phyloP scores from a whole-genome alignment of 768 basidiomycete genomes.

The Phanerodontia chrysosporium region DNA sequence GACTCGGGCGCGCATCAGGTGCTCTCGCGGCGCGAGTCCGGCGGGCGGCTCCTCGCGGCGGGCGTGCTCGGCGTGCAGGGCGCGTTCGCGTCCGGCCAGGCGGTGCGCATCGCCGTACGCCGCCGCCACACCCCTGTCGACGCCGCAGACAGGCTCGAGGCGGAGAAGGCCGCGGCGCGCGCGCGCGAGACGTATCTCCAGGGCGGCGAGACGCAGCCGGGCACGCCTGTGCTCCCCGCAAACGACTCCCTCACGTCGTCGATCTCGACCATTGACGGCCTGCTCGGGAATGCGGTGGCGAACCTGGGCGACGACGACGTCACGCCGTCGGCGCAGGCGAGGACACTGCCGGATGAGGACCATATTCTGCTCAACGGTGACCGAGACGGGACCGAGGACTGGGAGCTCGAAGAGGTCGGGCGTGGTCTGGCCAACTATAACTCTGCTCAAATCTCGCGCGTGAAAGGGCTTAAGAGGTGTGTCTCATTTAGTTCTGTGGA shows the following conservation, averaged over 20 bases:
- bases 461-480: constrained; percentile 90
- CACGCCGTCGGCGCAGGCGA: constrained; percentile 19
- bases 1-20: constrained; percentile 88
- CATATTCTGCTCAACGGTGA: constrained; percentile 20
- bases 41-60: constrained; percentile 86
- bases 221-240: constrained; percentile 47
- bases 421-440: constrained; percentile 96
- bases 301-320: constrained; percentile 14
- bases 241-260: constrained; percentile 40
- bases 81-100: constrained; percentile 90
- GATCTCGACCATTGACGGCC: constrained; percentile 37
- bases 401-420: constrained; percentile 86
- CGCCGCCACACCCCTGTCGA: constrained; percentile 24
- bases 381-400: constrained; percentile 42
- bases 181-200: constrained; percentile 32
- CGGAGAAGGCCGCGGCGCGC: constrained; percentile 25
- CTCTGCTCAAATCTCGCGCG: constrained; percentile 81
- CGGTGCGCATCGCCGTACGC: constrained; percentile 76
- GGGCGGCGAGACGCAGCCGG: constrained; percentile 47
- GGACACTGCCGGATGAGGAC: constrained; percentile 24
- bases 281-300: constrained; percentile 3
- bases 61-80: constrained; percentile 88
- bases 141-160: background rate
- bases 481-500: too few relatives aligned
- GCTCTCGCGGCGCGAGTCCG: constrained; percentile 79